phyloP scores from a whole-genome alignment of 345 rosid species.

The Durio zibethinus region DNA sequence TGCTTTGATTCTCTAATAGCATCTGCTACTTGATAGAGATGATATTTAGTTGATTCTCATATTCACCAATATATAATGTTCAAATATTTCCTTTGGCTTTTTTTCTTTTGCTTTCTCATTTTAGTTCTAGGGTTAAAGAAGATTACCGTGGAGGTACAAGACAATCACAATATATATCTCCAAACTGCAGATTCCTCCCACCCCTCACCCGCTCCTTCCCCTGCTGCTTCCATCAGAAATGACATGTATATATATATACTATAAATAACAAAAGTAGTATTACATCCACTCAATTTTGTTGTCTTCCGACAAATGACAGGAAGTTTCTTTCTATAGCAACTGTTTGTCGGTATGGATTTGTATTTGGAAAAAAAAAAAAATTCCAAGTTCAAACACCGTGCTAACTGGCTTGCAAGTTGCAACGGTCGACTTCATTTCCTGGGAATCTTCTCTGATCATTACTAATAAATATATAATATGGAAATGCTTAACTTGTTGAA shows the following conservation, averaged over 20 bases:
- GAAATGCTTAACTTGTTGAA: background rate
- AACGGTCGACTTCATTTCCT: background rate
- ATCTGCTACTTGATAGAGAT: background rate
- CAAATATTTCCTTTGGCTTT: background rate
- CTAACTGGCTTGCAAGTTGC: background rate
- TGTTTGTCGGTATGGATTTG: conserved; percentile 4
- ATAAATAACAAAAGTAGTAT: no score
- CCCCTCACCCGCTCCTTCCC: background rate
- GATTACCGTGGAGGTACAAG: background rate
- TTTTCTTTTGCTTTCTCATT: background rate
- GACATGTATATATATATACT: no score
- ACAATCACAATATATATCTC: background rate
- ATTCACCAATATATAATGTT: background rate
- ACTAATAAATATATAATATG: background rate
- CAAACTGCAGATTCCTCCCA: background rate
- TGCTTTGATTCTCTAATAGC: background rate
- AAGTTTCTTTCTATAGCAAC: conserved; percentile 7
- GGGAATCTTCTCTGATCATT: conserved; percentile 8
- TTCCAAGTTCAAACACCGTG: background rate
- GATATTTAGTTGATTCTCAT: background rate
- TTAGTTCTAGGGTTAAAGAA: background rate
- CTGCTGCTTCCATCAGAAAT: background rate
- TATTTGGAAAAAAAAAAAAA: background rate
- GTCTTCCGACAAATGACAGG: background rate
- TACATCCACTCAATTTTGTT: background rate